Base-by-base conservation (phyloP, 192 early-diverging fungal genomes). In the Linnemannia hyalina region DNA sequence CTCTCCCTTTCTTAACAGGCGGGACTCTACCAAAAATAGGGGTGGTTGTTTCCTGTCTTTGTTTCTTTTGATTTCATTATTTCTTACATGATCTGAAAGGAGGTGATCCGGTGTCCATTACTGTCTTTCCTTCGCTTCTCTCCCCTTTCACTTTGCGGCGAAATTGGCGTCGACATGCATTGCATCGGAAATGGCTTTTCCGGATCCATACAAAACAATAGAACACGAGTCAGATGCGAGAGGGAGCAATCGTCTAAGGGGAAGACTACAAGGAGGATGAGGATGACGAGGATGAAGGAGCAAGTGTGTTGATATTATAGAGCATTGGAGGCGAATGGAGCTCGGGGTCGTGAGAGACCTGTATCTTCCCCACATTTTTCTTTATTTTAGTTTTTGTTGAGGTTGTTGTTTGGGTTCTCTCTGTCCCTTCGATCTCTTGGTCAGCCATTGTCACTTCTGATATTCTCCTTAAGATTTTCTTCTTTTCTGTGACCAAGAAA, bases 11-110 rank as follows among this genome's bases (percentile, higher is more conserved):
- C 18, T 26, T 57, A 23, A 52, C 55, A 57, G 55, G n/a, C 55
- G n/a, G 55, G n/a, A 57, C n/a, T 57, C 10, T 26, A 57, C 55
- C 55, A 57, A 57, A 57, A 57, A 57, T 57, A 57, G 55, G 55
- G 55, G 55, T 26, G n/a, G 55, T 23, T 57, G 4, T 57, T 26
- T 26, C 26, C n/a, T 10, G 10, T 57, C 6, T 57, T 57, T 57
- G n/a, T n/a, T 57, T 6, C 18, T 16, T 54, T 54, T 54, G 5
- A 3, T 22, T 54, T 54, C 2, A 4, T 54, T 54, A 5, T 26
- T 57, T 10, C n/a, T 57, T 57, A 18, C 55, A 46, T 46, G n/a
- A 26, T 26, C 55, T 57, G 22, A 57, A 57, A 57, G 1, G 23
- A n/a, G 55, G 8, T 26, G 55, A 57, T 57, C 55, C 55, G 55